Evolutionary conservation across 1,139 yeast genomes (phyloP).

Genomic region (Yamadazyma triangularis): DNA sequence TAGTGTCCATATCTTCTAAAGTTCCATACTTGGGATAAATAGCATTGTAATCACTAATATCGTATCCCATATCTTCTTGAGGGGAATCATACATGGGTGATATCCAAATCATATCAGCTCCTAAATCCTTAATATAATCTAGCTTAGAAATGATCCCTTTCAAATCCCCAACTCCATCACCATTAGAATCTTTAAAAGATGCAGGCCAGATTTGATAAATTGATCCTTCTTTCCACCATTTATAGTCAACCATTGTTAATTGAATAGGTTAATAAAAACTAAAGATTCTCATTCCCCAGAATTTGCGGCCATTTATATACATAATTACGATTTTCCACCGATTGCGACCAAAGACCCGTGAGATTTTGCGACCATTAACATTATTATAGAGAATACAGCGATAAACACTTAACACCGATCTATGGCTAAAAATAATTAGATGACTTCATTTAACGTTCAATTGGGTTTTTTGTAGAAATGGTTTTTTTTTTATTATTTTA

Average conservation of each 20-base stretch:
- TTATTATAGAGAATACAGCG: no score
- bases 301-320: no score
- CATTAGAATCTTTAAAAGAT: slow-evolving; percentile 53
- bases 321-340: no score
- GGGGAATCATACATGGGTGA: slow-evolving; percentile 60
- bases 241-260: slow-evolving; percentile 6
- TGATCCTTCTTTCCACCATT: slow-evolving; percentile 58
- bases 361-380: no score
- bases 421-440: no score
- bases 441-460: no score
- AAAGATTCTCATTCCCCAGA: no score
- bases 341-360: no score
- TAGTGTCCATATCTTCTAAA: slow-evolving; percentile 44
- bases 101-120: slow-evolving; percentile 54
- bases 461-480: no score
- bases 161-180: slow-evolving; percentile 57
- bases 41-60: slow-evolving; percentile 50
- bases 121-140: slow-evolving; percentile 50
- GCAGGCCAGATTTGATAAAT: slow-evolving; percentile 61
- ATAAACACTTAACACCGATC: no score
- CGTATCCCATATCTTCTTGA: slow-evolving; percentile 64
- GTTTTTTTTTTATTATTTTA: no score
- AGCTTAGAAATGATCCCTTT: slow-evolving; percentile 50
- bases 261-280: no score
- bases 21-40: slow-evolving; percentile 53